Evolutionary conservation across 2,329 filamentous ascomycete genomes (phyloP).

Genomic region (Fusarium sterilihyphosum): DNA sequence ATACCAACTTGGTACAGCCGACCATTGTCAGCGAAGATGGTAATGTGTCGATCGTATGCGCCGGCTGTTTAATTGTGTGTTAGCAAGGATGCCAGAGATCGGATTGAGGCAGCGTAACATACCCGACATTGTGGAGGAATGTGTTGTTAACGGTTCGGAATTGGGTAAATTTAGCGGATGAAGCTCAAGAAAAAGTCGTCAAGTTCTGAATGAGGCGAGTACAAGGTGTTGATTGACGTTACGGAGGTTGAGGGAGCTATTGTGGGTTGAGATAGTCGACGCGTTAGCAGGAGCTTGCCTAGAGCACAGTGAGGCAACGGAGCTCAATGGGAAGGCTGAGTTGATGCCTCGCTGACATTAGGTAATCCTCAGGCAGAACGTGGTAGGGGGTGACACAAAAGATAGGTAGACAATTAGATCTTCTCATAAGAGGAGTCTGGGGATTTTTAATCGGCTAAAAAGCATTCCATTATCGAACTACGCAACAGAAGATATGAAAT

Average conservation of each 20-base stretch:
- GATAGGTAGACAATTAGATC: not conserved
- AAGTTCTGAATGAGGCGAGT: conserved; percentile 14
- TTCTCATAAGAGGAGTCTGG: not conserved
- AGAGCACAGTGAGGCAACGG: conserved; percentile 48
- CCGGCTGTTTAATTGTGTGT: conserved; percentile 56
- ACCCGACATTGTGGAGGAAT: conserved; percentile 63
- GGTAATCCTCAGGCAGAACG: conserved; percentile 47
- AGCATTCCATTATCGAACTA: not conserved
- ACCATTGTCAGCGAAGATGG: conserved; percentile 99
- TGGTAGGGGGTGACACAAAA: not conserved
- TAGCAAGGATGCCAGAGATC: conserved; percentile 39
- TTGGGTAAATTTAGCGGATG: conserved; percentile 3
- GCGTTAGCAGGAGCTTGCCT: conserved; percentile 62
- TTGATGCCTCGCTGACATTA: conserved; percentile 43
- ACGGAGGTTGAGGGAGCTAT: conserved; percentile 39
- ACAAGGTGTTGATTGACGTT: conserved; percentile 15
- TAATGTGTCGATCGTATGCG: conserved; percentile 98
- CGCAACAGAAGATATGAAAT: too few relatives aligned
- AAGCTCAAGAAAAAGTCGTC: conserved; percentile 25
- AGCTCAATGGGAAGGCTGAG: conserved; percentile 50
- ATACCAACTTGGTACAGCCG: conserved; percentile 99
- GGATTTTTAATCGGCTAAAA: not conserved
- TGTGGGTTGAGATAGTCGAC: conserved; percentile 47
- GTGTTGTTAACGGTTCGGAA: conserved; percentile 18
- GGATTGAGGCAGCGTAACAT: conserved; percentile 26